Percentiles rank a stretch among this genome's conserved stretches.
These are phyloP conservation scores for Clarireedia homoeocarpa DNA, from an alignment of 2,329 filamentous ascomycete species.

Conservation along the genomic window DNA sequence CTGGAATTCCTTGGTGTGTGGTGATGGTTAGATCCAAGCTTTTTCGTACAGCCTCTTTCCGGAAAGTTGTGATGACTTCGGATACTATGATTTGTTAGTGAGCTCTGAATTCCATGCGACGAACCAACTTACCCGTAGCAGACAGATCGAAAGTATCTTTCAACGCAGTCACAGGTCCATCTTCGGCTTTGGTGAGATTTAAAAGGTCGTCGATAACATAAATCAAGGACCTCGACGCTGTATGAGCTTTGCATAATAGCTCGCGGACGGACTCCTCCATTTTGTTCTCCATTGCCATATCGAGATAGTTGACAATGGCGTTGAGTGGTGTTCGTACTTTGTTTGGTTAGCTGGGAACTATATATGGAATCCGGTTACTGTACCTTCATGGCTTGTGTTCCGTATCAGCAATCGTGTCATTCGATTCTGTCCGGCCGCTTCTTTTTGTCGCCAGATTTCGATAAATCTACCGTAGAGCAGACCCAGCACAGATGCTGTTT, in stretches of 20 bases:
- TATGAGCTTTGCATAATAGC: slow-evolving; percentile 76
- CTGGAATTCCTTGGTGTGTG: slow-evolving; percentile 15
- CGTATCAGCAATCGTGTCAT: slow-evolving; percentile 59
- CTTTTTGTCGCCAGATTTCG: slow-evolving; percentile 87
- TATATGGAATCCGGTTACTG: not conserved
- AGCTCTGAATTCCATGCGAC: no score
- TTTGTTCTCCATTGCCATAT: slow-evolving; percentile 76
- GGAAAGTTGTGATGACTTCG: slow-evolving; percentile 70
- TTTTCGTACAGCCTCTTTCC: slow-evolving; percentile 54
- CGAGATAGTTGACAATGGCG: slow-evolving; percentile 89
- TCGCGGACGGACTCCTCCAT: slow-evolving; percentile 78
- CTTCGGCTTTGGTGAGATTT: slow-evolving; percentile 81
- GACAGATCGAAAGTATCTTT: slow-evolving; percentile 72
- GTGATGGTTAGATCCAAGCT: slow-evolving; percentile 12
- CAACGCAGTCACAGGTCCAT: slow-evolving; percentile 70
- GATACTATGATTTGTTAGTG: slow-evolving; percentile 35
- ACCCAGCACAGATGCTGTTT: slow-evolving; percentile 81
- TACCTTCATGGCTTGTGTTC: slow-evolving; percentile 49
- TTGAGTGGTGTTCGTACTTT: slow-evolving; percentile 77
- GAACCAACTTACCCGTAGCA: slow-evolving; percentile 37
- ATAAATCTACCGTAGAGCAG: slow-evolving; percentile 82
- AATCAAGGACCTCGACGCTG: slow-evolving; percentile 84
- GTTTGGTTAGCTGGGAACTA: not conserved
- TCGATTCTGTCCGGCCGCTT: slow-evolving; percentile 74
- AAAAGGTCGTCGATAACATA: slow-evolving; percentile 91